These are phyloP conservation scores for Aspergillus pseudoglaucus DNA, from an alignment of 2,329 filamentous ascomycete species.

Conservation along the genomic window DNA sequence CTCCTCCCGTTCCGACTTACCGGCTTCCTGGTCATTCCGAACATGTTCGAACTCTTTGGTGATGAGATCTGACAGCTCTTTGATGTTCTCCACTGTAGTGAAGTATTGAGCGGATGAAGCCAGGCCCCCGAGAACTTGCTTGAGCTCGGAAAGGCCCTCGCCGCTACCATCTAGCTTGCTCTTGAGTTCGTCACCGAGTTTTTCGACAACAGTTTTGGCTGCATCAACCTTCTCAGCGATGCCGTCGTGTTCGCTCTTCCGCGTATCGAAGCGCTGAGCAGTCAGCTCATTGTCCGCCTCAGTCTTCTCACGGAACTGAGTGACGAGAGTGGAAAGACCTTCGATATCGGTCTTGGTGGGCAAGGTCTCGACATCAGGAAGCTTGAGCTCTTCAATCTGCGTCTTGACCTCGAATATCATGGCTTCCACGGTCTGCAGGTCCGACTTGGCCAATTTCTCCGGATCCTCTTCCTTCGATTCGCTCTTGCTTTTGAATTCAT, in stretches of 20 bases:
- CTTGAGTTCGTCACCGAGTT: slow-evolving; percentile 70
- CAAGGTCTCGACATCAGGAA: slow-evolving; percentile 63
- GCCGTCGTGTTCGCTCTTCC: slow-evolving; percentile 73
- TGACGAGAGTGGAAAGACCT: slow-evolving; percentile 63
- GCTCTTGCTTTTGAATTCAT: slow-evolving; percentile 55
- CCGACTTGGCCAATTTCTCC: slow-evolving; percentile 69
- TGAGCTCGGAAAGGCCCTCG: slow-evolving; percentile 55
- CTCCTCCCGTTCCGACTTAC: slow-evolving; percentile 70
- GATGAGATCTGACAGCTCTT: slow-evolving; percentile 67
- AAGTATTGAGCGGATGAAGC: slow-evolving; percentile 51
- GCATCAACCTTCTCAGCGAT: slow-evolving; percentile 72
- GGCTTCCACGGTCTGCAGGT: slow-evolving; percentile 73
- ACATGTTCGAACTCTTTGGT: slow-evolving; percentile 83
- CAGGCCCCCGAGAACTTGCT: slow-evolving; percentile 59
- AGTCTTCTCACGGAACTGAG: slow-evolving; percentile 59
- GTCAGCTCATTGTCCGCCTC: slow-evolving; percentile 65
- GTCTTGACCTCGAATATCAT: slow-evolving; percentile 80
- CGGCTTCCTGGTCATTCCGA: slow-evolving; percentile 68
- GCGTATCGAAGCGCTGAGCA: slow-evolving; percentile 72
- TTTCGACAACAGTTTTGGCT: slow-evolving; percentile 69
- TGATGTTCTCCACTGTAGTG: slow-evolving; percentile 54
- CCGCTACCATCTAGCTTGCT: slow-evolving; percentile 70
- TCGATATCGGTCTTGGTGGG: slow-evolving; percentile 71
- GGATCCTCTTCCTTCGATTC: slow-evolving; percentile 42
- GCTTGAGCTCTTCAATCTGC: slow-evolving; percentile 65